These are phyloP conservation scores for Penicillium sp. DNA, from an alignment of 2,329 filamentous ascomycete species.

Conservation along the genomic window DNA sequence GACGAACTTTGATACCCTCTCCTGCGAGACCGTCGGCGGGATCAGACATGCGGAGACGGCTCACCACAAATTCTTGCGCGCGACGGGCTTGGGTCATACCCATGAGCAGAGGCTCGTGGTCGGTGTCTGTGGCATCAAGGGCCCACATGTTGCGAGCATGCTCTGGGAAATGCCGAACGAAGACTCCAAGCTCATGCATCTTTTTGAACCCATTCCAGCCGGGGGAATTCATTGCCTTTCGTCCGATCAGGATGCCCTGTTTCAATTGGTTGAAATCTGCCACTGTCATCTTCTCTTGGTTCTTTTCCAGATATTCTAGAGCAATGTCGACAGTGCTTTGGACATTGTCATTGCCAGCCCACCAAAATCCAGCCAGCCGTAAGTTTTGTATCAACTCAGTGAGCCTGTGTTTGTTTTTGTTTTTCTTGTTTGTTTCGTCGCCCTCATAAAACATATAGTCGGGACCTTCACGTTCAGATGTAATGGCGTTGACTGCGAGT, in stretches of 20 bases:
- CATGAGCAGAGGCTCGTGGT: conserved; percentile 52
- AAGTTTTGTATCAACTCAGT: conserved; percentile 72
- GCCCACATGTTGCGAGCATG: conserved; percentile 65
- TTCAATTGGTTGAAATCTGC: conserved; percentile 63
- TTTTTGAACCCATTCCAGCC: conserved; percentile 67
- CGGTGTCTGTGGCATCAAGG: conserved; percentile 52
- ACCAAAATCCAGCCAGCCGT: conserved; percentile 82
- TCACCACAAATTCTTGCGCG: conserved; percentile 56
- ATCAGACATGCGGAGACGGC: conserved; percentile 36
- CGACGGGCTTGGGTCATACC: conserved; percentile 58
- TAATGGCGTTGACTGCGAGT: conserved; percentile 81
- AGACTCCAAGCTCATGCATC: conserved; percentile 76
- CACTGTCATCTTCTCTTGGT: conserved; percentile 57
- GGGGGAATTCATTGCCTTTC: conserved; percentile 57
- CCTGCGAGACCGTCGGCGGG: conserved; percentile 44
- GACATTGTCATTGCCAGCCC: conserved; percentile 73
- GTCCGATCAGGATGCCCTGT: conserved; percentile 66
- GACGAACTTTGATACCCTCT: conserved; percentile 41
- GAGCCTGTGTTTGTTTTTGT: conserved; percentile 54
- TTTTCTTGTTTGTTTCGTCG: conserved; percentile 49
- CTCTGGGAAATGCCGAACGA: conserved; percentile 65
- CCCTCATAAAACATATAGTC: conserved; percentile 86
- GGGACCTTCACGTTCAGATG: conserved; percentile 76
- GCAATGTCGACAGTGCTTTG: conserved; percentile 64
- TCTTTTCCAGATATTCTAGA: conserved; percentile 64